A percentile compares a stretch with the other conserved stretches of the same genome.
phyloP scores from a whole-genome alignment of 371 early-diverging fungal species.

The Mucor irregularis region DNA sequence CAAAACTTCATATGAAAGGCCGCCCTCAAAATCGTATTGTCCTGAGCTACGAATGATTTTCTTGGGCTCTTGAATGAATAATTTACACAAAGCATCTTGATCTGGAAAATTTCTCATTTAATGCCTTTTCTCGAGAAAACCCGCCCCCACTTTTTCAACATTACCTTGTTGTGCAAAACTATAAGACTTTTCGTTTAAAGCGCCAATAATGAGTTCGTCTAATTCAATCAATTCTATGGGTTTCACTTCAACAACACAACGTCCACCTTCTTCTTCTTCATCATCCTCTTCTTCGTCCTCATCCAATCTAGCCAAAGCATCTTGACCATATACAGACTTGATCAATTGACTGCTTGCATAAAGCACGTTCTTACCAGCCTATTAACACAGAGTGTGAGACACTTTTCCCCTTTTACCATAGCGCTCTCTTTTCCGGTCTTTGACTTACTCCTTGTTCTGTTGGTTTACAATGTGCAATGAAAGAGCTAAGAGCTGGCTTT shows the following conservation, averaged over 20 bases:
- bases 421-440: not conserved
- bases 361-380: conserved; percentile 11
- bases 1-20: conserved; percentile 39
- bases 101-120: too few species aligned
- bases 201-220: conserved; percentile 67
- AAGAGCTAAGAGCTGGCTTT: not conserved
- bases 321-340: conserved; percentile 35
- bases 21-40: conserved; percentile 27
- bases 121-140: too few species aligned
- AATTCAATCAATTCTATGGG: conserved; percentile 57
- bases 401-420: not conserved
- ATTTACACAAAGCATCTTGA: conserved; percentile 17
- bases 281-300: conserved; percentile 32
- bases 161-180: conserved; percentile 55
- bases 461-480: conserved; percentile 18
- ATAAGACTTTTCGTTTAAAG: conserved; percentile 57
- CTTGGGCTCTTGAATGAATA: conserved; percentile 31
- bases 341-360: conserved; percentile 28
- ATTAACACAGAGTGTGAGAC: not conserved
- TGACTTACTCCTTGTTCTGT: conserved; percentile 17
- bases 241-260: conserved; percentile 26
- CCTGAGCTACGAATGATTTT: conserved; percentile 50
- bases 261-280: conserved; percentile 22
- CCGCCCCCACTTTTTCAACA: not conserved
- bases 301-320: conserved; percentile 35